Base-by-base conservation (phyloP, 768 basidiomycete genomes). In the Hydnum rufescens region DNA sequence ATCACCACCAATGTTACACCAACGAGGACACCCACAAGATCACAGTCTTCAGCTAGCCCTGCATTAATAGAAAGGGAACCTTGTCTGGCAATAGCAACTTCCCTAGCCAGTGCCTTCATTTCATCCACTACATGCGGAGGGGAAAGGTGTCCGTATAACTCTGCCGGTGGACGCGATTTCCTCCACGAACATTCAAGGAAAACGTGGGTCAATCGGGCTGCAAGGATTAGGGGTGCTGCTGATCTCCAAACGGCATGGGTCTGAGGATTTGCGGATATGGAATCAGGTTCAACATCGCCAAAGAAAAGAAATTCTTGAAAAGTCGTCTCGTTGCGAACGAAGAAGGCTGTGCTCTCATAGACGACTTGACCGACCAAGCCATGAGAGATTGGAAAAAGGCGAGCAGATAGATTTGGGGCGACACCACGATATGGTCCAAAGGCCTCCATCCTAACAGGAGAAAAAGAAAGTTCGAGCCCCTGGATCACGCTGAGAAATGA, bases 101-200 rank as follows among this genome's bases (percentile, higher is more conserved):
- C 78, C 6, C 65, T 66, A 3, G 86, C 84, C 46, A 93, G 74
- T 1, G 66, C 65, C 4, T 70, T 60, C 52, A 97, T 71, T 66
- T 97, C 93, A 51, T 76, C 71, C 2, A 74, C 73, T 30, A 97
- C 67, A 58, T 85, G 82, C 23, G 76, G 76, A 0, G 93, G 89
- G 31, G 72, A 81, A 8, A 97, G 72, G 59, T 97, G 93, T 0
- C 93, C 93, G 63, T 76, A 93, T 42, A 96, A 70, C 51, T 69
- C 61, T 44, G 77, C 72, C 57, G 77, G 71, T 18, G 72, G 69
- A 54, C 92, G 71, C 0, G 80, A 80, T 0, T 76, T 73, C 22
- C 82, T 78, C 68, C 80, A 89, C 1, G 89, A 93, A 64, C 93
- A 96, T 67, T 96, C 93, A 61, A 97, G 86, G 62, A 97, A 96